Evolutionary conservation across 108 stramenopile species (phyloP).

Genomic region (Thalassiosira profunda): DNA sequence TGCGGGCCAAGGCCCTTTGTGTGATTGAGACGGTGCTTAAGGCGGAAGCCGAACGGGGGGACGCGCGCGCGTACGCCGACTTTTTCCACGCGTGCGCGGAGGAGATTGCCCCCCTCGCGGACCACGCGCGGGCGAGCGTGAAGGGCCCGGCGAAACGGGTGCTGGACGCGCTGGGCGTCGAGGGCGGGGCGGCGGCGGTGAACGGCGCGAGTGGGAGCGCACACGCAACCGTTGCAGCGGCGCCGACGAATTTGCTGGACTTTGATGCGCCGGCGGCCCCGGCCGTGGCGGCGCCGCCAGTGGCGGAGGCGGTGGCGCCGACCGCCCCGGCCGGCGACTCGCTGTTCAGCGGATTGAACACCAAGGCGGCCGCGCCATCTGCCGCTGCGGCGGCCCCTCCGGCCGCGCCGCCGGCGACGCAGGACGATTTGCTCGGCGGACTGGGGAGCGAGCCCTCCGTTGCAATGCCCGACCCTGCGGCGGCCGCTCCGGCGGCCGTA

Average conservation of each 20-base stretch:
- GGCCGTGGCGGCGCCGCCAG: conserved; percentile 22
- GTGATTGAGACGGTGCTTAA: conserved; percentile 81
- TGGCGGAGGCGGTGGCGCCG: conserved; percentile 14
- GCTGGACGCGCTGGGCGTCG: conserved; percentile 63
- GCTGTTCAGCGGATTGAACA: conserved; percentile 68
- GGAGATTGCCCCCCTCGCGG: conserved; percentile 77
- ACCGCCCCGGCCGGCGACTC: conserved; percentile 20
- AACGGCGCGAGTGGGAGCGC: conserved; percentile 7
- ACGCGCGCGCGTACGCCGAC: conserved; percentile 72
- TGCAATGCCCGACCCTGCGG: too few relatives aligned
- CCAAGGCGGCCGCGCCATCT: conserved; percentile 40
- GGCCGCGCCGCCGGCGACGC: conserved; percentile 10
- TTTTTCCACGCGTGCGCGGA: conserved; percentile 83
- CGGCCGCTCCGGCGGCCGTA: conserved; percentile 2
- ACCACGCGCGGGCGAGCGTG: conserved; percentile 67
- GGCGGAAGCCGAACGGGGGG: conserved; percentile 41
- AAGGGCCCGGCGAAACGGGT: conserved; percentile 79
- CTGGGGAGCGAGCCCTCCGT: too few relatives aligned
- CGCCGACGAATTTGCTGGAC: conserved; percentile 73
- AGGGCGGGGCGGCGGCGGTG: conserved; percentile 18
- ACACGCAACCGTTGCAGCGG: conserved; percentile 24
- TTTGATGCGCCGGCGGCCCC: conserved; percentile 62
- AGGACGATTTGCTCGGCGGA: conserved; percentile 53
- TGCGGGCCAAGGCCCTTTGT: conserved; percentile 89
- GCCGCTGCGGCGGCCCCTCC: conserved; percentile 14